Percentiles rank a stretch among this genome's conserved stretches.
phyloP scores from a whole-genome alignment of 192 early-diverging fungal genomes.

The Coemansia guatemalensis region DNA sequence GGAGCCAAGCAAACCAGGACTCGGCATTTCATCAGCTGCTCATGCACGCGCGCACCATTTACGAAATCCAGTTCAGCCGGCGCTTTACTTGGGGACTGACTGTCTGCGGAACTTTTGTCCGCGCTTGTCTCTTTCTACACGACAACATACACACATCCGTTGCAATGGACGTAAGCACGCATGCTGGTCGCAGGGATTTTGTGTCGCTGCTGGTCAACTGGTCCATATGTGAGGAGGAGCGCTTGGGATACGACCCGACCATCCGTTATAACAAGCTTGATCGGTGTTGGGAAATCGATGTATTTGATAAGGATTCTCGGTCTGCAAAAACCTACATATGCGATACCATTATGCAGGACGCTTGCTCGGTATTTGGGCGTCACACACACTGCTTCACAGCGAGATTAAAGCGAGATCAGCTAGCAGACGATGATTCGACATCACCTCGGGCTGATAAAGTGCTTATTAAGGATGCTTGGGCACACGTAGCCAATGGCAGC shows the following conservation, averaged over 20 bases:
- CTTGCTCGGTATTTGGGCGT: constrained; percentile 1
- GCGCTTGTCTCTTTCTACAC: constrained; percentile 1
- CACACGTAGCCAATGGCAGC: background rate
- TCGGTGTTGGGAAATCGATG: constrained; percentile 5
- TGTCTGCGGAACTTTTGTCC: constrained; percentile 4
- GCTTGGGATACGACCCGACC: constrained; percentile 8
- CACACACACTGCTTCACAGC: constrained; percentile 17
- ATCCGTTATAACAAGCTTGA: background rate
- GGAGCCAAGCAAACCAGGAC: background rate
- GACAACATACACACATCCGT: constrained; percentile 2
- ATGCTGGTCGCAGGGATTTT: background rate
- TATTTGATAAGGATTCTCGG: background rate
- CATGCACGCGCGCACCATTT: constrained; percentile 10
- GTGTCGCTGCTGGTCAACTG: constrained; percentile 13
- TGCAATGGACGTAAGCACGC: constrained; percentile 10
- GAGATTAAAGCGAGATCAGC: background rate
- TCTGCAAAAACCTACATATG: no score
- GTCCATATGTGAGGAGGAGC: constrained; percentile 1
- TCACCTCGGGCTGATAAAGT: background rate
- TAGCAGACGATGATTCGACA: no score
- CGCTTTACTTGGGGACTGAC: constrained; percentile 29
- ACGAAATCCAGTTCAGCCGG: constrained; percentile 10
- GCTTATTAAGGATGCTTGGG: constrained; percentile 12
- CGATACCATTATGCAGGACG: no score
- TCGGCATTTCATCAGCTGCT: constrained; percentile 9